A percentile compares a stretch with the other conserved stretches of the same genome.
phyloP scores from a whole-genome alignment of 768 basidiomycete species.

The Lactarius pseudohatsudake region DNA sequence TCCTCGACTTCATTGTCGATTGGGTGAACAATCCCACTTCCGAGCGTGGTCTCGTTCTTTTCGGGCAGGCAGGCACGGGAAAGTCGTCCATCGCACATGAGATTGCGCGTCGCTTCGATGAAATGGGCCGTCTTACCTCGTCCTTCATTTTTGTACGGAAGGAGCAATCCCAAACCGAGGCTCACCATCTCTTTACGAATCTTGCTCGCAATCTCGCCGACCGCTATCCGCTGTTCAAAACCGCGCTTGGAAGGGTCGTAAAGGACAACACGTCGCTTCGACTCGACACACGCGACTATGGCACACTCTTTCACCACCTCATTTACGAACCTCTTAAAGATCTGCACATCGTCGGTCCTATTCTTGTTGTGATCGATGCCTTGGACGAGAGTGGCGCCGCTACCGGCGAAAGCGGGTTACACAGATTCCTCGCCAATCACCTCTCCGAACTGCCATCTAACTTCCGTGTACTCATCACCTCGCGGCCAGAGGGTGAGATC shows the following conservation, averaged over 20 bases:
- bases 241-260: background rate
- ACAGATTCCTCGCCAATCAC: background rate
- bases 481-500: background rate
- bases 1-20: background rate
- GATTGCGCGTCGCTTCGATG: background rate
- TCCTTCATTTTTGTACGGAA: background rate
- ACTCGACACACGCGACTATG: background rate
- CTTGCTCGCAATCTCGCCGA: background rate
- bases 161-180: background rate
- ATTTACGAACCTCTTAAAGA: background rate
- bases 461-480: constrained; percentile 8
- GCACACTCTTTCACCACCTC: background rate
- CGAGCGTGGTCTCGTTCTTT: background rate
- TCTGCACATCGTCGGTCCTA: background rate
- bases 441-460: background rate
- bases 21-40: background rate
- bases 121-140: background rate
- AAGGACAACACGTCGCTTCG: background rate
- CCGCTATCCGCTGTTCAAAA: background rate
- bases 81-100: background rate
- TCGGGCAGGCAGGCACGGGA: background rate
- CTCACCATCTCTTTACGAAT: background rate
- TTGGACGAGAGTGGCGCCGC: background rate
- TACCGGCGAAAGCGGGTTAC: background rate
- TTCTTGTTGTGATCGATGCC: background rate